Evolutionary conservation across 2,329 filamentous ascomycete genomes (phyloP).

Genomic region (Podosphaera fusca): DNA sequence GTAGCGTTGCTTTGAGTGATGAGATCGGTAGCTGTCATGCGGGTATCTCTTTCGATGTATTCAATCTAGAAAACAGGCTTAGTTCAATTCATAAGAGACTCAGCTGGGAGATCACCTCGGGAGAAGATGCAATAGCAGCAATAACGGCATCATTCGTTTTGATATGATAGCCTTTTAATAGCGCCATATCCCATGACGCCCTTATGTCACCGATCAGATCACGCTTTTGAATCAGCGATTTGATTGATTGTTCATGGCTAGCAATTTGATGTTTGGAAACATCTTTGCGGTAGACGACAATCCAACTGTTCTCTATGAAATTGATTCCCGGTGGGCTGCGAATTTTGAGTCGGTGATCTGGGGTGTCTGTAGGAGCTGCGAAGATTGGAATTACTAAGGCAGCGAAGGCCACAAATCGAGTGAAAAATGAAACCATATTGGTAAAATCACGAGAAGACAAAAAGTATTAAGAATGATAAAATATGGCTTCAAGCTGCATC

Average conservation of each 20-base stretch:
- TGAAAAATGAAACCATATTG: slow-evolving; percentile 12
- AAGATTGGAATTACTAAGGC: slow-evolving; percentile 11
- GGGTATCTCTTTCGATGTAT: slow-evolving; percentile 13
- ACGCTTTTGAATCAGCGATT: slow-evolving; percentile 28
- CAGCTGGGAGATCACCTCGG: slow-evolving; percentile 8
- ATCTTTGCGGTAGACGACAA: slow-evolving; percentile 39
- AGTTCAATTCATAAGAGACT: not conserved
- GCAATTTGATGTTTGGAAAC: slow-evolving; percentile 25
- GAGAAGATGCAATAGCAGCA: slow-evolving; percentile 11
- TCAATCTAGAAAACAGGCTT: slow-evolving; percentile 7
- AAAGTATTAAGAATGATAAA: not conserved
- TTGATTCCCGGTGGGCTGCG: slow-evolving; percentile 25
- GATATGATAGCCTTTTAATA: slow-evolving; percentile 13
- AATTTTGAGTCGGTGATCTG: slow-evolving; percentile 10
- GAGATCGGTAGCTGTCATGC: slow-evolving; percentile 14
- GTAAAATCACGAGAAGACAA: not conserved
- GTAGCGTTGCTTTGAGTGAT: slow-evolving; percentile 11
- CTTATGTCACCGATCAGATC: slow-evolving; percentile 21
- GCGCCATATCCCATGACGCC: slow-evolving; percentile 10
- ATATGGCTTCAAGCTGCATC: not conserved
- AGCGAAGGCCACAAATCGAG: slow-evolving; percentile 12
- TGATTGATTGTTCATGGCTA: slow-evolving; percentile 26
- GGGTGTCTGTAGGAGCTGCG: slow-evolving; percentile 8
- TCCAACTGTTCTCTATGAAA: slow-evolving; percentile 33
- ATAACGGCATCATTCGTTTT: slow-evolving; percentile 11